These are phyloP conservation scores for Claviceps spartinae DNA, from an alignment of 2,329 filamentous ascomycete genomes.

Conservation along the genomic window DNA sequence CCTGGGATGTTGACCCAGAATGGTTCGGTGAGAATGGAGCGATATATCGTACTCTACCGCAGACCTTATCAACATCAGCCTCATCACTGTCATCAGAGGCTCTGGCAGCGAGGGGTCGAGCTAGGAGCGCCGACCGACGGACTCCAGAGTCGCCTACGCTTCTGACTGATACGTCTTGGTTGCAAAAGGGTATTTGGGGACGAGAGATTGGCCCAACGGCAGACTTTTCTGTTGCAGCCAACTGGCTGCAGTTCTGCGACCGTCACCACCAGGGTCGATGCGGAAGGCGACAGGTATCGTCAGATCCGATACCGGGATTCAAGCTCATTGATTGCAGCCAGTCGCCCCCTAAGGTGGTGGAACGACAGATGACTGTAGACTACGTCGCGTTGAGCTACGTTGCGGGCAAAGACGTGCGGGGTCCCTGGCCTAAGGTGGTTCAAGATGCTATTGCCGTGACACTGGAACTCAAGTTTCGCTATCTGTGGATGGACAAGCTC, in stretches of 20 bases:
- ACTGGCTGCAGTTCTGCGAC: conserved; percentile 23
- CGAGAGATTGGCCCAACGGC: conserved; percentile 17
- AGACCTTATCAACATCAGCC: conserved; percentile 2
- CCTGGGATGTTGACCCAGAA: conserved; percentile 18
- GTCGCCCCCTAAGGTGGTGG: conserved; percentile 18
- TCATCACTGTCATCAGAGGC: conserved; percentile 9
- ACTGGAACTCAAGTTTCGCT: conserved; percentile 17
- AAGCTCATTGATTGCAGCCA: conserved; percentile 20
- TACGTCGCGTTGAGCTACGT: conserved; percentile 24
- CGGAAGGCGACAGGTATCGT: conserved; percentile 12
- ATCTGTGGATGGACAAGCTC: conserved; percentile 26
- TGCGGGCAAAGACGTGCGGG: conserved; percentile 15
- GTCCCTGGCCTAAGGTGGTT: conserved; percentile 19
- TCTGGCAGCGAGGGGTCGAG: conserved; percentile 6
- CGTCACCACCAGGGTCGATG: conserved; percentile 20
- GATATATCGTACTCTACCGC: conserved; percentile 19
- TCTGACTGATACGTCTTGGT: conserved; percentile 11
- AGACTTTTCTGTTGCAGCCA: conserved; percentile 17
- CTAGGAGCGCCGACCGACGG: conserved; percentile 5
- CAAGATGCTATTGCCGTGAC: conserved; percentile 19
- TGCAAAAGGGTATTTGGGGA: conserved; percentile 21
- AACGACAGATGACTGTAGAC: conserved; percentile 14
- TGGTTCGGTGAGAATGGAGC: conserved; percentile 22
- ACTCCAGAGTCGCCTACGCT: conserved; percentile 5
- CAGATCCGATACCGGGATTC: conserved; percentile 18